phyloP scores from a whole-genome alignment of 345 rosid genomes.

The Populus deltoides region DNA sequence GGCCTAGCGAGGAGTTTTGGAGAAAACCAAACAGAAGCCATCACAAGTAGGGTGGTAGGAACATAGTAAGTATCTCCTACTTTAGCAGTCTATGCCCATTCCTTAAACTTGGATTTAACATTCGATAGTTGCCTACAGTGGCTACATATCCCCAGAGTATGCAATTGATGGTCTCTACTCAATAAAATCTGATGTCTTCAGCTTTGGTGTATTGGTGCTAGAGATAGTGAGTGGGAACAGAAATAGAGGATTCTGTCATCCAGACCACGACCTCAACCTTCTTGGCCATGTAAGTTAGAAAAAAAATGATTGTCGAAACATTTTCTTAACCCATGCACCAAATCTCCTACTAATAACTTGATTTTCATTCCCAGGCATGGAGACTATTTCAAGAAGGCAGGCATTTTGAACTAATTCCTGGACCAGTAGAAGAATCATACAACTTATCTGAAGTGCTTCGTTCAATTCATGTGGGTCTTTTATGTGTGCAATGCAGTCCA shows the following conservation, averaged over 20 bases:
- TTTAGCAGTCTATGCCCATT: not conserved
- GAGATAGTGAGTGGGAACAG: not conserved
- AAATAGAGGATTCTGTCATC: not conserved
- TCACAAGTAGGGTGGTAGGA: not conserved
- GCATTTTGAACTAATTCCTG: slow-evolving; percentile 18
- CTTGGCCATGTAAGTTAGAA: not conserved
- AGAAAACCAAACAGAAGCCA: not conserved
- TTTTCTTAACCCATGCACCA: not conserved
- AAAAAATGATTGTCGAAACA: not conserved
- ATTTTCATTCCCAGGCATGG: slow-evolving; percentile 10
- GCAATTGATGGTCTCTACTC: not conserved
- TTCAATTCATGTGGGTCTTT: slow-evolving; percentile 27
- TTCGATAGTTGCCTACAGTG: not conserved
- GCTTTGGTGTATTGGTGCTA: not conserved
- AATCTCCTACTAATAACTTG: not conserved
- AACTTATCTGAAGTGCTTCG: not conserved
- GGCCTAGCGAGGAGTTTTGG: not conserved
- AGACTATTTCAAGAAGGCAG: slow-evolving; percentile 26
- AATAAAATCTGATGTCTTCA: not conserved
- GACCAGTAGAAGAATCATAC: not conserved
- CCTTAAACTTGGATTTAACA: not conserved
- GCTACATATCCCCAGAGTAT: slow-evolving; percentile 9
- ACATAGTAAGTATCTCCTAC: not conserved
- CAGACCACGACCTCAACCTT: not conserved
- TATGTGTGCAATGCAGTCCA: slow-evolving; percentile 34